These are phyloP conservation scores for Magnaporthiopsis incrustans DNA, from an alignment of 2,329 filamentous ascomycete genomes.

Conservation along the genomic window DNA sequence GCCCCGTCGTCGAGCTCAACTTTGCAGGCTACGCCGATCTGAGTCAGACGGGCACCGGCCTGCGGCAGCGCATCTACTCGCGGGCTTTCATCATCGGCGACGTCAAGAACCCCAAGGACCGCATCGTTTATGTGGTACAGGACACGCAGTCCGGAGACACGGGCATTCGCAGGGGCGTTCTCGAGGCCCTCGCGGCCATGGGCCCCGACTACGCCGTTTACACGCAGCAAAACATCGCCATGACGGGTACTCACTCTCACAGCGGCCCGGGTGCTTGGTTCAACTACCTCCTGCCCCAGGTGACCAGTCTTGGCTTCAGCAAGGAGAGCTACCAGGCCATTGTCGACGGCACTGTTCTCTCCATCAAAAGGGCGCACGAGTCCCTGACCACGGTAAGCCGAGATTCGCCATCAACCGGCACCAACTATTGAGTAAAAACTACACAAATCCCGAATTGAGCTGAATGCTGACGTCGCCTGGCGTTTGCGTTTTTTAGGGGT, in stretches of 20 bases:
- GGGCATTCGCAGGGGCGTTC: conserved; percentile 77
- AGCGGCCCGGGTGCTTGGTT: conserved; percentile 87
- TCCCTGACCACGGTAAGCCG: conserved; percentile 45
- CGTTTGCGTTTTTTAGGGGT: conserved; percentile 35
- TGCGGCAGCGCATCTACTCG: conserved; percentile 82
- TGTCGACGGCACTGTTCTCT: conserved; percentile 74
- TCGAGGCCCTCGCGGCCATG: conserved; percentile 62
- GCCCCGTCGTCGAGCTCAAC: conserved; percentile 82
- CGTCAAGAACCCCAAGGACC: conserved; percentile 54
- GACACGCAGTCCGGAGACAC: conserved; percentile 87
- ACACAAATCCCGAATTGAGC: background rate
- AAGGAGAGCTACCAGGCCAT: conserved; percentile 83
- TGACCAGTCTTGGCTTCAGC: conserved; percentile 80
- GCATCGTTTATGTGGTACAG: conserved; percentile 80
- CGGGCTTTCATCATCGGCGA: conserved; percentile 82
- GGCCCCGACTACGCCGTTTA: conserved; percentile 70
- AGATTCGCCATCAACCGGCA: background rate
- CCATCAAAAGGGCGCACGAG: conserved; percentile 74
- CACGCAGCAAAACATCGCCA: conserved; percentile 70
- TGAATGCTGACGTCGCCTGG: conserved; percentile 11
- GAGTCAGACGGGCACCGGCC: conserved; percentile 72
- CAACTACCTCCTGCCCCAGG: conserved; percentile 88
- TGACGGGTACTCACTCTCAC: conserved; percentile 91
- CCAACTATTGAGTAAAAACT: background rate
- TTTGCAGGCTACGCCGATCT: conserved; percentile 87